These are phyloP conservation scores for Kalmusia sp. DNA, from an alignment of 2,329 filamentous ascomycete species.

Conservation along the genomic window DNA sequence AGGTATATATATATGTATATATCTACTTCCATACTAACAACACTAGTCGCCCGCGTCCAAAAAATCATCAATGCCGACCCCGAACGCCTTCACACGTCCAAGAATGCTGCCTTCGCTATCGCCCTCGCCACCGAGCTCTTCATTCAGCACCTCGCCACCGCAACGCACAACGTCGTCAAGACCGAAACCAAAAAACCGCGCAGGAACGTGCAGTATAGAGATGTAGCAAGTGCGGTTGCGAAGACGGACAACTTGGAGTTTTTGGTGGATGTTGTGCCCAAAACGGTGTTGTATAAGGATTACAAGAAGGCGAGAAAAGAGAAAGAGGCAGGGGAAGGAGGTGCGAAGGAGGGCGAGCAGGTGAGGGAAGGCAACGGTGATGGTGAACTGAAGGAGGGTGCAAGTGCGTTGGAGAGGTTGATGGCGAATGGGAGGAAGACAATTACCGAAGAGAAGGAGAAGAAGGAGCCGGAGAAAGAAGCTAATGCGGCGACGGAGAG, in stretches of 20 bases:
- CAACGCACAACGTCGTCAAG: constrained; percentile 87
- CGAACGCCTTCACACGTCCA: constrained; percentile 82
- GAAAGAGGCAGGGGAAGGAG: constrained; percentile 9
- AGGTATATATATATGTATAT: no score
- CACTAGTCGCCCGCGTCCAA: constrained; percentile 87
- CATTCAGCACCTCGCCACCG: constrained; percentile 86
- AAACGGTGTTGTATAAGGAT: constrained; percentile 80
- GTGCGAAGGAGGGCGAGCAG: constrained; percentile 46
- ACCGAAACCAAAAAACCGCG: constrained; percentile 84
- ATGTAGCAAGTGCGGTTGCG: constrained; percentile 85
- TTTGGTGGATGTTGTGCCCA: constrained; percentile 86
- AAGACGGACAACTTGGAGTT: constrained; percentile 96
- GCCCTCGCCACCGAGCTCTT: constrained; percentile 96
- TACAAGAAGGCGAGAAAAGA: constrained; percentile 58
- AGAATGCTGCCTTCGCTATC: constrained; percentile 93
- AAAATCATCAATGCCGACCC: constrained; percentile 88
- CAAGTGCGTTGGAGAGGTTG: background rate
- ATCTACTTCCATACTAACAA: constrained; percentile 12
- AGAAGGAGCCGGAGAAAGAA: background rate
- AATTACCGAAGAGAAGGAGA: background rate
- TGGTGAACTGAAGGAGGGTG: constrained; percentile 5
- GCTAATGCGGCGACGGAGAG: constrained; percentile 1
- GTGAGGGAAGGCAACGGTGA: constrained; percentile 5
- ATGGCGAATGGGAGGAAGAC: background rate
- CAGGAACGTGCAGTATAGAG: constrained; percentile 94